These are phyloP conservation scores for Fragaria ananassa DNA, from an alignment of 306 rosid species.

Conservation along the genomic window DNA sequence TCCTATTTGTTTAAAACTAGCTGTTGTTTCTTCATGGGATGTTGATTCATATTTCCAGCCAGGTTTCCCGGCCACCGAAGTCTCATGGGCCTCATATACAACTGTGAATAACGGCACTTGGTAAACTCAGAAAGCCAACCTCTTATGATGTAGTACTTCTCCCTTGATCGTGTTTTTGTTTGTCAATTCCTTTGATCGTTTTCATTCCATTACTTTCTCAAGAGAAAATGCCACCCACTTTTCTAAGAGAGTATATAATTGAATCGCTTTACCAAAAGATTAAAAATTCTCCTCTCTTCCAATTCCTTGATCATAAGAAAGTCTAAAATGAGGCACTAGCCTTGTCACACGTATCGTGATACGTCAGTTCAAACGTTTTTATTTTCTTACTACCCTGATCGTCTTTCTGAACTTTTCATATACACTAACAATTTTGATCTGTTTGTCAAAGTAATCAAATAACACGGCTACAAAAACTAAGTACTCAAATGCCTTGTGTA, in stretches of 20 bases:
- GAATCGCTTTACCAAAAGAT: constrained; percentile 8
- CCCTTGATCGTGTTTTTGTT: constrained; percentile 20
- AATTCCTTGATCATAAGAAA: not conserved
- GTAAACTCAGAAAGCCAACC: constrained; percentile 21
- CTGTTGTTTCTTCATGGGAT: constrained; percentile 19
- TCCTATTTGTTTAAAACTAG: not conserved
- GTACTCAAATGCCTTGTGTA: not conserved
- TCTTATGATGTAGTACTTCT: constrained; percentile 12
- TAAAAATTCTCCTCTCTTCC: constrained; percentile 12
- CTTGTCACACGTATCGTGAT: not conserved
- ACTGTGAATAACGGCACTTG: constrained; percentile 27
- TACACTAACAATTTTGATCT: not conserved
- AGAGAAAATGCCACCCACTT: constrained; percentile 35
- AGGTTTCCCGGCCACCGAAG: constrained; percentile 36
- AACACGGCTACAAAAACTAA: not conserved
- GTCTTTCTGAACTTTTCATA: too few species aligned
- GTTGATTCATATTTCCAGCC: constrained; percentile 42
- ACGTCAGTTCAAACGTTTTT: too few species aligned
- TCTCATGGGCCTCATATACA: constrained; percentile 32
- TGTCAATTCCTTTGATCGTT: too few species aligned
- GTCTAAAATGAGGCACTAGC: too few species aligned
- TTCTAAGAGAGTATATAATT: constrained; percentile 26
- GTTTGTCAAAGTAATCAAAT: not conserved
- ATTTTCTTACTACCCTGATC: too few species aligned
- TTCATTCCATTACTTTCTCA: constrained; percentile 9